Evolutionary conservation across 2,329 filamentous ascomycete species (phyloP), one percentile per base, ranked within the genome.

Genomic region (Ophiostoma piceae): DNA sequence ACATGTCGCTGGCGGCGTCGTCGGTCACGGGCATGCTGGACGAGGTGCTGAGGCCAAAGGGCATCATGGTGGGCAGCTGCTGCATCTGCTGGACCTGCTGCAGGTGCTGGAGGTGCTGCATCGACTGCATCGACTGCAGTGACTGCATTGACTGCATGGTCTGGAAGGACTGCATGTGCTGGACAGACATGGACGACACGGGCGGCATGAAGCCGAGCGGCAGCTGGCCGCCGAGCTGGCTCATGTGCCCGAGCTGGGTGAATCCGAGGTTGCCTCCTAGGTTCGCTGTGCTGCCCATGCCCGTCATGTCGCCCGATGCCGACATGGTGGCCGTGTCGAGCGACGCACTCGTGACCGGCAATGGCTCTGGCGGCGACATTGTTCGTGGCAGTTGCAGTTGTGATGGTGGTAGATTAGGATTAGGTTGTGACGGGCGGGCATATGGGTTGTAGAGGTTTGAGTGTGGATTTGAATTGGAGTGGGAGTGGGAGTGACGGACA

Each of bases 51-150:
- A 66, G 64, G 14, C 64, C 32, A 37, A 26, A 43, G 37, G 35
- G 64, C 64, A 43, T 66, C 64, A 41, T 67, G 37, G 22, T 66
- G n/a, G 37, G 26, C 57, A 62, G 22, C 26, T 22, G 64, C 22
- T 47, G 43, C 43, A 47, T 47, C 43, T 47, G 43, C 43, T 66
- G n/a, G 1, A 57, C 19, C 35, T 66, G 60, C 29, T 66, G 62
- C 4, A 57, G n/a, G 39, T 37, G 35, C 19, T 39, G 62, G 35
- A 39, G 62, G 32, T 39, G 32, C 14, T 54, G 51, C 19, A 26
- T 6, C 37, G 37, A 39, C 37, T 39, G 51, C 26, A 29, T 29
- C 35, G 35, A 35, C 35, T 35, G 35, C 35, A 35, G 2, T 35
- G 35, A 35, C 35, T 35, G 35, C 35, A 35, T 2, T 5, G 54